Percentiles rank a stretch among this genome's conserved stretches.
phyloP scores from a whole-genome alignment of 148 eudicot genomes.

The Rhododendron henanense region DNA sequence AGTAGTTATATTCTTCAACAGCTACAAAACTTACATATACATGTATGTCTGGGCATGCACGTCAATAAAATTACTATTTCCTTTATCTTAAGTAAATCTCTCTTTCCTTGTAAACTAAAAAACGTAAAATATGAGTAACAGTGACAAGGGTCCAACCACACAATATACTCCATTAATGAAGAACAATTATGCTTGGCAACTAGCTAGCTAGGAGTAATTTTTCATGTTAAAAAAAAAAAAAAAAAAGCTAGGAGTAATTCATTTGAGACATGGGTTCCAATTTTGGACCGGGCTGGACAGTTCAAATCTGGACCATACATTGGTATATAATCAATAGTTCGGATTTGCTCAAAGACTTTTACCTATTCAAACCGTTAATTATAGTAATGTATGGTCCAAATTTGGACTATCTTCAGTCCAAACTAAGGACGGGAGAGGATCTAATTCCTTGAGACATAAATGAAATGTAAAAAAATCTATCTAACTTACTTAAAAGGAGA shows the following conservation, averaged over 20 bases:
- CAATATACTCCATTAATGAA: background rate
- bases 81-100: background rate
- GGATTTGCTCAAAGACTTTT: too few species aligned
- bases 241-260: background rate
- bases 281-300: too few species aligned
- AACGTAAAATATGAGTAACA: background rate
- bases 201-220: background rate
- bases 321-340: background rate
- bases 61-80: background rate
- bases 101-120: background rate
- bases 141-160: background rate
- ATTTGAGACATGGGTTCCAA: too few species aligned
- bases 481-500: background rate
- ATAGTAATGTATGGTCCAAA: too few species aligned
- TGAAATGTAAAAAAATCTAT: background rate
- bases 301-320: background rate
- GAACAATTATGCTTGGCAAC: background rate
- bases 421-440: background rate
- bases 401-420: background rate
- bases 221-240: background rate
- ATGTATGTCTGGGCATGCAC: background rate
- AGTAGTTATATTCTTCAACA: background rate
- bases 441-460: background rate
- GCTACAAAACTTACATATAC: background rate
- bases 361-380: too few species aligned